These are phyloP conservation scores for Kwoniella shivajii DNA, from an alignment of 1,284 basidiomycete genomes.

Conservation along the genomic window DNA sequence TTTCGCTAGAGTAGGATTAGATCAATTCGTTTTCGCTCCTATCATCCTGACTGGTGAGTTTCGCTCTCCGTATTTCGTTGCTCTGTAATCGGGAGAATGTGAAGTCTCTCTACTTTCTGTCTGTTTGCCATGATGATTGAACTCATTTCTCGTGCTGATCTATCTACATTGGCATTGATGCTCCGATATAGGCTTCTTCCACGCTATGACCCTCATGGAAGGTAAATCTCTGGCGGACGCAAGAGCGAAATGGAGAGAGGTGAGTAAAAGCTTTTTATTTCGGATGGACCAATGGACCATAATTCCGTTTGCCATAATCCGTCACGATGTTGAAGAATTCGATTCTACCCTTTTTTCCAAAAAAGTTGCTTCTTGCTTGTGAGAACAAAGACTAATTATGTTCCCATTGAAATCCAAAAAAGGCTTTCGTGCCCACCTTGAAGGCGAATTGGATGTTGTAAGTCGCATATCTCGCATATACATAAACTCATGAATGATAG, in stretches of 20 bases:
- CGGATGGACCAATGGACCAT: too few relatives aligned
- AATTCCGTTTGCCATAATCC: not conserved
- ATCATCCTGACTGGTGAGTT: conserved; percentile 45
- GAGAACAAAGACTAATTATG: not conserved
- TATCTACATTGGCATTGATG: not conserved
- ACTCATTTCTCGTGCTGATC: conserved; percentile 4
- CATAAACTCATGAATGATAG: not conserved
- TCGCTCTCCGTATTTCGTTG: not conserved
- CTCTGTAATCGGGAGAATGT: too few relatives aligned
- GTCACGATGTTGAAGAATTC: not conserved
- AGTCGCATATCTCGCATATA: conserved; percentile 10
- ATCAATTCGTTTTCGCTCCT: conserved; percentile 57
- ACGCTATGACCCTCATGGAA: conserved; percentile 55
- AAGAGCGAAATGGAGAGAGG: conserved; percentile 49
- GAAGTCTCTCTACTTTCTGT: not conserved
- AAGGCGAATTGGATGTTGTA: conserved; percentile 52
- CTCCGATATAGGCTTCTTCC: conserved; percentile 54
- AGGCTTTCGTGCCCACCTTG: conserved; percentile 48
- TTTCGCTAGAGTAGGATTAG: conserved; percentile 48
- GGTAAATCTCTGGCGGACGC: conserved; percentile 53
- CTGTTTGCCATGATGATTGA: not conserved
- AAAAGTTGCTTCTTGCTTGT: not conserved
- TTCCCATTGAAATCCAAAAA: not conserved
- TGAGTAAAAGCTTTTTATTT: conserved; percentile 27
- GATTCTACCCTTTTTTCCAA: not conserved